Percentiles rank a stretch among this genome's conserved stretches.
These are phyloP conservation scores for Porogramme epimiltina DNA, from an alignment of 1,284 basidiomycete genomes.

Conservation along the genomic window DNA sequence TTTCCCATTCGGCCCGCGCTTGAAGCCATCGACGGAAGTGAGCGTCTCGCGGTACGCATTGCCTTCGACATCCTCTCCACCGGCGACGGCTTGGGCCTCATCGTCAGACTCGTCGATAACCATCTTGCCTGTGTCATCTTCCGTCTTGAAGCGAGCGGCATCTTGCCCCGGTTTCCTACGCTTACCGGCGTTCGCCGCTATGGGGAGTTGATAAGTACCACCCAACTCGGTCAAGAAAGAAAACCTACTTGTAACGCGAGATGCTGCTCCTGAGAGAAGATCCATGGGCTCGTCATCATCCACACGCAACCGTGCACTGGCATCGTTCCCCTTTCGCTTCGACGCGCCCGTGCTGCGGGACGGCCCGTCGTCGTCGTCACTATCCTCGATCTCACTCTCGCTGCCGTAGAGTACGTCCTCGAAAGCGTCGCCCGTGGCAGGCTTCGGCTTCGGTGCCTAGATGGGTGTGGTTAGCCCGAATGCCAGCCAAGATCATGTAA, in stretches of 20 bases:
- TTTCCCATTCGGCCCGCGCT: conserved; percentile 79
- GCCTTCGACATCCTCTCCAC: conserved; percentile 64
- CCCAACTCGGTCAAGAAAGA: neutral
- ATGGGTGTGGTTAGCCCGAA: conserved; percentile 3
- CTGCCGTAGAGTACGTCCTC: conserved; percentile 96
- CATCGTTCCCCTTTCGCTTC: conserved; percentile 40
- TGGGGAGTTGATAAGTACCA: neutral
- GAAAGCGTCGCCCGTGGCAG: conserved; percentile 81
- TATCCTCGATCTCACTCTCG: conserved; percentile 82
- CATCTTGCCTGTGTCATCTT: conserved; percentile 87
- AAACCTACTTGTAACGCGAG: conserved; percentile 74
- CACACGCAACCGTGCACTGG: conserved; percentile 70
- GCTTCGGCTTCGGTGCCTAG: conserved; percentile 46
- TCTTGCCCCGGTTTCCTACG: conserved; percentile 86
- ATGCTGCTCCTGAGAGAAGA: conserved; percentile 82
- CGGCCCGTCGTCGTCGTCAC: conserved; percentile 62
- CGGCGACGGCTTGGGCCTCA: conserved; percentile 44
- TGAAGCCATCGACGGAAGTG: conserved; percentile 87
- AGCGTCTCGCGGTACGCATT: conserved; percentile 83
- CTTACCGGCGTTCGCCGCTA: conserved; percentile 55
- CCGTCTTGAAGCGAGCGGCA: conserved; percentile 85
- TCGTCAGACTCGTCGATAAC: conserved; percentile 63
- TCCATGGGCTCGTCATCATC: conserved; percentile 98
- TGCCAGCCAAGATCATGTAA: conserved; percentile 21
- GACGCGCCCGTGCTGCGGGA: conserved; percentile 28